Base-by-base conservation (phyloP, 495 filamentous ascomycete species). In the Parmelia sp. region DNA sequence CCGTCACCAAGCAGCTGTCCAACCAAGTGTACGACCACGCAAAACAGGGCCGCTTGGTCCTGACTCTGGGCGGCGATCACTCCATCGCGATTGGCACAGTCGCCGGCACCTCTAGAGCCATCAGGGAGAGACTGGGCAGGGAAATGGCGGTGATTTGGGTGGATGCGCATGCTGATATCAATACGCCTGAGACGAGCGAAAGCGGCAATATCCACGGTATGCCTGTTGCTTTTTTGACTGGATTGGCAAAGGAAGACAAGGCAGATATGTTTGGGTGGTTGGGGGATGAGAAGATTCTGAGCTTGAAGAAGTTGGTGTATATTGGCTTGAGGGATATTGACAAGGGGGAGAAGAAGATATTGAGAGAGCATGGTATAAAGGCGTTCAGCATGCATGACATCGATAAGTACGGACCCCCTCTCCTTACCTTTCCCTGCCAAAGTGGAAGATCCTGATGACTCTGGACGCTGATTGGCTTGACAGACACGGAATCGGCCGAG, bases 331-430 rank as follows among this genome's bases (percentile, higher is more conserved):
- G 94, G 27, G 94, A 99, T 76, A 91, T 97, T 25, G 94, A 99
- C 70, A 75, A 82, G 10, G 90, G 86, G 2, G 94, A 99, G 83
- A 99, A 97, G 86, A 81, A 82, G 75, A 86, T 96, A 42, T 76
- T 99, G 62, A 82, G 86, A 60, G 90, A 97, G 66, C 78, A 99
- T 68, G 87, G 88, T 3, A 92, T 99, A 76, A 92, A 89, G 77
- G 95, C 93, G 9, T 99, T 97, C 71, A 92, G 88, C 75, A 99
- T 97, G 94, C 92, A 97, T 74, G 94, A 97, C 74, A 89, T 99
- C 75, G 94, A 99, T 72, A 82, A 84, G 86, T 90, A 76, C 55
- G 73, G 59, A 36, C 61, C 29, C 65, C 63, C 47, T n/a, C 21
- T 36, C 17, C 25, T 58, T 57, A 45, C 49, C 14, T 45, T 27